phyloP scores from a whole-genome alignment of 805 yeast species.

The Wickerhamiella cacticola region DNA sequence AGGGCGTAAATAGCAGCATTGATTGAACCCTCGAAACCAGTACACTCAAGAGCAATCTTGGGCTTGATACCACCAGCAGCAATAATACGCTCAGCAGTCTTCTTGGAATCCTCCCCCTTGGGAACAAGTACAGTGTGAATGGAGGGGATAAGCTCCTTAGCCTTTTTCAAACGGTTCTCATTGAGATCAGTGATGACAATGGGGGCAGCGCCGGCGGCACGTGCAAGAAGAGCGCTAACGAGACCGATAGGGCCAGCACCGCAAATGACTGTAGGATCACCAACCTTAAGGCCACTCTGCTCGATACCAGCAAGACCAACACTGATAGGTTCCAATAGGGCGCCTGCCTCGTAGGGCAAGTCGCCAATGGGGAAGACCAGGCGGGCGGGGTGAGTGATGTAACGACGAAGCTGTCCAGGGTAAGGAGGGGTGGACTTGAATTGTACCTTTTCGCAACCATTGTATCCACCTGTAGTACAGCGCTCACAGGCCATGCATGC shows the following conservation, averaged over 20 bases:
- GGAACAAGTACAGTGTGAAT: constrained; percentile 36
- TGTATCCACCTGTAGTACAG: constrained; percentile 29
- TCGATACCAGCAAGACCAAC: constrained; percentile 44
- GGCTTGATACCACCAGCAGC: constrained; percentile 36
- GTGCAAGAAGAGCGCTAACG: constrained; percentile 37
- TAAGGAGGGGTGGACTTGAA: constrained; percentile 33
- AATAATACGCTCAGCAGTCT: constrained; percentile 23
- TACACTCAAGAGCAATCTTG: constrained; percentile 40
- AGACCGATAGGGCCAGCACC: constrained; percentile 56
- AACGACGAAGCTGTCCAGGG: constrained; percentile 29
- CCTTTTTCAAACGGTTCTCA: constrained; percentile 36
- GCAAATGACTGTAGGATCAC: constrained; percentile 37
- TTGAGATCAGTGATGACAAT: constrained; percentile 40
- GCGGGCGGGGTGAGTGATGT: constrained; percentile 30
- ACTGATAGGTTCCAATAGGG: constrained; percentile 43
- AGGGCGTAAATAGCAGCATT: constrained; percentile 37
- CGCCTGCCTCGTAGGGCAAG: constrained; percentile 42
- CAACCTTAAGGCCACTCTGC: constrained; percentile 37
- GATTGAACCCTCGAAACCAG: constrained; percentile 41
- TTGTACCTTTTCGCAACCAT: constrained; percentile 30
- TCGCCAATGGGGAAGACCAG: constrained; percentile 30
- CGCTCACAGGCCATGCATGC: constrained; percentile 35
- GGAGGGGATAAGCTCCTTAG: constrained; percentile 37
- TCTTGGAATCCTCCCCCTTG: constrained; percentile 32
- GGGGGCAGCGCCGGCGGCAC: constrained; percentile 44